Evolutionary conservation across 441 rosid genomes (phyloP).

Genomic region (Populus trichocarpa): DNA sequence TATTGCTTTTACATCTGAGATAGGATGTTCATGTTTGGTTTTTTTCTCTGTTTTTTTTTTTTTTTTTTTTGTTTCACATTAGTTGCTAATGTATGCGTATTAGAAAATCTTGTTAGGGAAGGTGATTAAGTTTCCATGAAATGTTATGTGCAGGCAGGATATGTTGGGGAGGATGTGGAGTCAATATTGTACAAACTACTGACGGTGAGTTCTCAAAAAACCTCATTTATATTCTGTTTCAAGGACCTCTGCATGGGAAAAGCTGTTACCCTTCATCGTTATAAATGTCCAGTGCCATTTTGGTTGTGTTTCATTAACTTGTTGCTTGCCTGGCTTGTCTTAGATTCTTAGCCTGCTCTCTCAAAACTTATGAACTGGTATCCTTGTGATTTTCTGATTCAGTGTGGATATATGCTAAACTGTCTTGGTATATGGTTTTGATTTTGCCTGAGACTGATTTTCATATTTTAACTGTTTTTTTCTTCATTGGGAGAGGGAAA

Average conservation of each 20-base stretch:
- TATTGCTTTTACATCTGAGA: not conserved
- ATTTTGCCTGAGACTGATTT: not conserved
- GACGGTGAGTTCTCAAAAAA: constrained; percentile 38
- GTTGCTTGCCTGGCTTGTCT: not conserved
- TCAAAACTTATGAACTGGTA: not conserved
- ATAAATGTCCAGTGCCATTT: not conserved
- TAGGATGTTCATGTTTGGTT: not conserved
- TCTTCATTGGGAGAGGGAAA: not conserved
- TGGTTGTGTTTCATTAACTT: not conserved
- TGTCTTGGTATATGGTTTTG: not conserved
- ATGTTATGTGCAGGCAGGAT: constrained; percentile 80
- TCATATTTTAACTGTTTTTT: not conserved
- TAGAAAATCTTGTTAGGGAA: not conserved
- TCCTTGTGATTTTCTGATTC: not conserved
- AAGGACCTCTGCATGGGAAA: not conserved
- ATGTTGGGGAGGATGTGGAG: constrained; percentile 98
- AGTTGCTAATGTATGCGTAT: not conserved
- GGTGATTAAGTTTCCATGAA: not conserved
- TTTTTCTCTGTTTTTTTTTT: not conserved
- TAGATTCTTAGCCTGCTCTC: not conserved
- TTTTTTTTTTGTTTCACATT: not conserved
- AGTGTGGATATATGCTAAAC: not conserved
- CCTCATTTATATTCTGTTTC: constrained; percentile 4
- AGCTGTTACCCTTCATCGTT: not conserved
- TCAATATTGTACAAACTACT: constrained; percentile 95